Conservation (phyloP, 768 basidiomycete species). For the Trametes coccinea region DNA sequence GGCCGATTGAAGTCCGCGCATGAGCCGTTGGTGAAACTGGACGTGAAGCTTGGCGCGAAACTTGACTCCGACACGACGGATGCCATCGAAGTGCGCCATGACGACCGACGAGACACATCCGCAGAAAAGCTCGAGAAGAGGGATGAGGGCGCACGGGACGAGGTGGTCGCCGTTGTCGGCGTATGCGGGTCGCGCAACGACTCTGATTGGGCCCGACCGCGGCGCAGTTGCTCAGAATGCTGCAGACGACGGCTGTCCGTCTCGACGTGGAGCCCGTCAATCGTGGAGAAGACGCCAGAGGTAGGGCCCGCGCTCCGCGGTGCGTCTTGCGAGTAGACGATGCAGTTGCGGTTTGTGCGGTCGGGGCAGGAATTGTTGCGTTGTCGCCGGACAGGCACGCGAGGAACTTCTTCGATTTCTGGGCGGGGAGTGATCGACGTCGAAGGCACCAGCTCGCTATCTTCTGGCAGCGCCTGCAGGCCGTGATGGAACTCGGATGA, state of each 20-base stretch:
- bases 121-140: conserved; percentile 27
- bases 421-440: neutral
- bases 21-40: conserved; percentile 19
- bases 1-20: conserved; percentile 20
- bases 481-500: conserved; percentile 17
- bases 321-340: conserved; percentile 24
- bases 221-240: neutral
- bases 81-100: conserved; percentile 28
- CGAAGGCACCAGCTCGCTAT: conserved; percentile 38
- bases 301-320: conserved; percentile 8
- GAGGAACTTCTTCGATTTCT: conserved; percentile 11
- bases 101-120: conserved; percentile 26
- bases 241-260: conserved; percentile 2
- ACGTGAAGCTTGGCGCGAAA: conserved; percentile 16
- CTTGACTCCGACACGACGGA: conserved; percentile 14
- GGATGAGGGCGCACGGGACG: conserved; percentile 26
- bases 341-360: conserved; percentile 28
- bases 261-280: conserved; percentile 5
- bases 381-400: conserved; percentile 23
- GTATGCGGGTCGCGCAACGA: conserved; percentile 7
- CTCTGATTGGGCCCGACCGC: neutral
- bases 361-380: conserved; percentile 30
- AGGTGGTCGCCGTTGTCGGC: conserved; percentile 11
- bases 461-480: conserved; percentile 56
- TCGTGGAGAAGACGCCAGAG: neutral